Conservation (phyloP, 306 rosid species). For the Vicia villosa region DNA sequence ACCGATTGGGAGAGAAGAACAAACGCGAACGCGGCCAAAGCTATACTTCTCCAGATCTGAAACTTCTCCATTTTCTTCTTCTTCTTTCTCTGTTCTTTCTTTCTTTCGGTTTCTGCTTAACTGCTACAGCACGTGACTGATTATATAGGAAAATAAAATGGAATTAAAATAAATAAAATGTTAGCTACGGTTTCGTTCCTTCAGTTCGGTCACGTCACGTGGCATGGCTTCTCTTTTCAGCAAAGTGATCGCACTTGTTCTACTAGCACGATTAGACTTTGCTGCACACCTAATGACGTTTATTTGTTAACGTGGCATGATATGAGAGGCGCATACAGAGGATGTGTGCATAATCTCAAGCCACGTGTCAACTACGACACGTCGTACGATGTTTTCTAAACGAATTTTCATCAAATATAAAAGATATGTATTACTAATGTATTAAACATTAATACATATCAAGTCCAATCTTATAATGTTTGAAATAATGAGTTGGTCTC, state of each 20-base stretch:
- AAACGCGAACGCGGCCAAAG: slow-evolving; percentile 58
- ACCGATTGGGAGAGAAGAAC: slow-evolving; percentile 53
- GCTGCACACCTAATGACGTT: slow-evolving; percentile 27
- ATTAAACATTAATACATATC: too few species aligned
- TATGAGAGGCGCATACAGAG: slow-evolving; percentile 1
- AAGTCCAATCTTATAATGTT: too few species aligned
- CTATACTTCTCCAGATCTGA: slow-evolving; percentile 53
- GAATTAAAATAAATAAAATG: too few species aligned
- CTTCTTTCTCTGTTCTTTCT: neutral
- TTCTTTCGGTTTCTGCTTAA: slow-evolving; percentile 2
- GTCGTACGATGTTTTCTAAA: neutral
- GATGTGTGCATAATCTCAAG: neutral
- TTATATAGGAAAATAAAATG: slow-evolving; percentile 32
- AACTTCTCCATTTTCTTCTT: slow-evolving; percentile 41
- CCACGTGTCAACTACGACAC: slow-evolving; percentile 18
- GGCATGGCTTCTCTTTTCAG: slow-evolving; percentile 20
- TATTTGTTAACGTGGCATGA: slow-evolving; percentile 34
- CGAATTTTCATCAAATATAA: too few species aligned
- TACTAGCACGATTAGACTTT: neutral
- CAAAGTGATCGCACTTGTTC: neutral
- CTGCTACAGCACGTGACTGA: slow-evolving; percentile 6
- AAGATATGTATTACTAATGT: too few species aligned
- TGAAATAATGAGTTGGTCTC: too few species aligned
- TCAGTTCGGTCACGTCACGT: slow-evolving; percentile 16
- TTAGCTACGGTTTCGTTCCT: neutral